Evolutionary conservation across 2,329 filamentous ascomycete genomes (phyloP).

Genomic region (Aureobasidium musti): DNA sequence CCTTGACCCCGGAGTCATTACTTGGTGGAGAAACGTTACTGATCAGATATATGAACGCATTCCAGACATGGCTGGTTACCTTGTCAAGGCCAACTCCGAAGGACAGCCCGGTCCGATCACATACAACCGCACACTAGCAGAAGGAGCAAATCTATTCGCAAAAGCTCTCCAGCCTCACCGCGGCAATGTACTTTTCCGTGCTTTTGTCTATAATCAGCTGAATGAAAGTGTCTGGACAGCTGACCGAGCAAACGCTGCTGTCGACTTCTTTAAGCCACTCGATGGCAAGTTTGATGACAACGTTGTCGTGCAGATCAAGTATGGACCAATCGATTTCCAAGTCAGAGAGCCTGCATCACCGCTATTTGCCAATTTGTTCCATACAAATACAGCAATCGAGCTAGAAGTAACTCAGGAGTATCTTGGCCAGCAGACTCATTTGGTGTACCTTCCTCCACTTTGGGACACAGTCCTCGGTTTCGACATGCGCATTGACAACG

Average conservation of each 20-base stretch:
- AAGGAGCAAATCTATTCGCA: slow-evolving; percentile 70
- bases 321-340: slow-evolving; percentile 73
- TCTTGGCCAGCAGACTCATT: slow-evolving; percentile 67
- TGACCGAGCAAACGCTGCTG: slow-evolving; percentile 69
- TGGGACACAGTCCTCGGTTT: slow-evolving; percentile 70
- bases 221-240: slow-evolving; percentile 63
- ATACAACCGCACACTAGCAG: slow-evolving; percentile 68
- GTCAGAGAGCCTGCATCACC: slow-evolving; percentile 68
- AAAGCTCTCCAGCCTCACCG: slow-evolving; percentile 58
- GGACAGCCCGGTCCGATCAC: slow-evolving; percentile 69
- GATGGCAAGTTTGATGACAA: slow-evolving; percentile 69
- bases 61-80: slow-evolving; percentile 68
- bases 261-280: slow-evolving; percentile 65
- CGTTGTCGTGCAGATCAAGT: slow-evolving; percentile 72
- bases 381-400: slow-evolving; percentile 60
- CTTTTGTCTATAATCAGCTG: slow-evolving; percentile 68
- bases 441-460: slow-evolving; percentile 67
- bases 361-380: slow-evolving; percentile 57
- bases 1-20: slow-evolving; percentile 59
- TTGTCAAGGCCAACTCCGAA: slow-evolving; percentile 72
- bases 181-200: slow-evolving; percentile 68
- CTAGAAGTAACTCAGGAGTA: slow-evolving; percentile 70
- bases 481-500: slow-evolving; percentile 62
- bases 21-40: slow-evolving; percentile 65
- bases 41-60: slow-evolving; percentile 60